A percentile compares a stretch with the other conserved stretches of the same genome.
Conservation (phyloP, 352 stramenopile genomes). For the Globisporangium cystogenes region DNA sequence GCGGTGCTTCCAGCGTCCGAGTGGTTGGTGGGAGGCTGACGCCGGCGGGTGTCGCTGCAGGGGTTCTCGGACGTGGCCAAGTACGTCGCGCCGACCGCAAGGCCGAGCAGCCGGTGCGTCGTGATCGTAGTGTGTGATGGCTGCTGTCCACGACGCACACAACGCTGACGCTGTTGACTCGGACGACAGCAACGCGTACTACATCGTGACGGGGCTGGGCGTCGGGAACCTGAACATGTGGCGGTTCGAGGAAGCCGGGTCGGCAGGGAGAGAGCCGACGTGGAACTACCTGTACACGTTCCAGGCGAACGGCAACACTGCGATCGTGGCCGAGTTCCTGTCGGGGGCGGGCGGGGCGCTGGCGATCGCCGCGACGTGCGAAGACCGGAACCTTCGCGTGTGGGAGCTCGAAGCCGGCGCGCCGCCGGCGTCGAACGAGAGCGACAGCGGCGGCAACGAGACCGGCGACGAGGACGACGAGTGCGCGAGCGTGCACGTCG, state of each 20-base stretch:
- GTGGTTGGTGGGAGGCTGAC: constrained; percentile 3
- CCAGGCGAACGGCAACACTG: constrained; percentile 46
- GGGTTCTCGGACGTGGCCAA: constrained; percentile 69
- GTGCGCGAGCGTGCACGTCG: constrained; percentile 20
- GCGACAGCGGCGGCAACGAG: constrained; percentile 19
- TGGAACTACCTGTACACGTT: constrained; percentile 62
- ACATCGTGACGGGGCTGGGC: constrained; percentile 64
- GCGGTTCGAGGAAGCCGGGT: constrained; percentile 52
- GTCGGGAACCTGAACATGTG: constrained; percentile 68
- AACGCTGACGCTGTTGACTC: too few relatives aligned
- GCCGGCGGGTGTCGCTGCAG: constrained; percentile 22
- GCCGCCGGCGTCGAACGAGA: constrained; percentile 7
- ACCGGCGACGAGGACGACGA: constrained; percentile 15
- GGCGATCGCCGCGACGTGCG: constrained; percentile 38
- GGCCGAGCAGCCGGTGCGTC: constrained; percentile 9
- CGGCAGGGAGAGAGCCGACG: constrained; percentile 18
- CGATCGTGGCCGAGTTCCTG: constrained; percentile 47
- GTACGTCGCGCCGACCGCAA: constrained; percentile 18
- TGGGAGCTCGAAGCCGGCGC: constrained; percentile 47
- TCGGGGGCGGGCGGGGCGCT: constrained; percentile 17
- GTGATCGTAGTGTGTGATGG: background rate
- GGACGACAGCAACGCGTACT: constrained; percentile 48
- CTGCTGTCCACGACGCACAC: background rate
- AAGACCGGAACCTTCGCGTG: constrained; percentile 61
- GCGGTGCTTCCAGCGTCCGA: background rate